Evolutionary conservation across 805 yeast species (phyloP), one percentile per base, ranked within the genome.

Genomic region (Candida germanica): DNA sequence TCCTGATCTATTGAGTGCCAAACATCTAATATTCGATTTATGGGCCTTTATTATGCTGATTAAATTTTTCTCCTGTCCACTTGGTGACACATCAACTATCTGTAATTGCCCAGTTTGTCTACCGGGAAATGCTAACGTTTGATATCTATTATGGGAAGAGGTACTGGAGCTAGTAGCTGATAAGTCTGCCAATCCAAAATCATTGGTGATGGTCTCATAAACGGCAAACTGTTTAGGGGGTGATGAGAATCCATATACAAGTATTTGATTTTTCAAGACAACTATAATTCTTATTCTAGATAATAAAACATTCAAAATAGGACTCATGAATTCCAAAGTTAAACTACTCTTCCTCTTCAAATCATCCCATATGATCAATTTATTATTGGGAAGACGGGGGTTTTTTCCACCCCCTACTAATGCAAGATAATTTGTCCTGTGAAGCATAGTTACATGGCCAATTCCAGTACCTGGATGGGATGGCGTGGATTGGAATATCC

Each of bases 351-450:
- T 80, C 44, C 81, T 74, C 58, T 86, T 85, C 42, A 86, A 59
- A 56, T 91, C 98, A 59, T 91, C 97, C 96, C 96, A 93, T 12
- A 91, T 80, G 23, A 87, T 73, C 25, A 88, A 75, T 56, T 84
- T 85, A 61, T 86, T 87, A 47, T 77, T 70, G 1, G 96, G 84
- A 50, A 78, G 86, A 42, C 77, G 71, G 15, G 96, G 96, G 40
- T 72, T 73, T 43, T 73, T 71, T 1, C 96, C 96, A 12, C 96
- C 96, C 1, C 97, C 96, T 0, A 88, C 86, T 28, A 93, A 61
- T 1, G 91, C 96, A 35, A 91, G 70, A 54, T 88, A 89, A 61
- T 91, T 91, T 0, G 97, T 88, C 28, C 96, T 74, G 55, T 87
- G 85, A 5, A 91, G 78, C 95, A 91, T 87, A 29, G 81, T 68